Evolutionary conservation across 106 monocot species (phyloP), one percentile per base, ranked within the genome.

Genomic region (Chionographis japonica): DNA sequence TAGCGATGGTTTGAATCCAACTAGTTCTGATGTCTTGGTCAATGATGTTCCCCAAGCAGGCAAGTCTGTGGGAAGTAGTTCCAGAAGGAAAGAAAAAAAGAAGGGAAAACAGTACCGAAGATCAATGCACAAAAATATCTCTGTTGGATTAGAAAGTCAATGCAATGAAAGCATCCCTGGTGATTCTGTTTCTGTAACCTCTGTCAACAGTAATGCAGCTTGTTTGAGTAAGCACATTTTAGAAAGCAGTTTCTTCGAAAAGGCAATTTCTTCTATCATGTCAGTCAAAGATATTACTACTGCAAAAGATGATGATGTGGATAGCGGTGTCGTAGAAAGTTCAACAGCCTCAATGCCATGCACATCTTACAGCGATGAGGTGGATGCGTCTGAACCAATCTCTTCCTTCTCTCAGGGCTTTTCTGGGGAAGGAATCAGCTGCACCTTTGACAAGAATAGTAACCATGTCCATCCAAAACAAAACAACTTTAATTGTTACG

Each of bases 51-150:
- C 58, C 5, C 68, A 69, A 19, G 61, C 36, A 12, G 79, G 67
- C 12, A 79, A 85, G 40, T 49, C 66, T 62, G 49, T 41, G n/a
- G 86, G 76, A 84, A 86, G 17, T 72, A 77, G 64, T 75, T 64
- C 79, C 52, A 92, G 67, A 70, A 85, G 83, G 71, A 92, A 83
- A 70, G 80, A 71, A 4, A 89, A 85, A 66, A 88, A 84, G 84
- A 84, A 84, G 50, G 69, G 91, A 50, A 86, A 84, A 63, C 78
- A 79, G 8, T 66, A 59, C 62, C 84, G 81, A 78, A 60, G 38
- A 69, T 64, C 68, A 9, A 54, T 56, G 35, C 40, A 12, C 62
- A 79, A 69, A 66, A 81, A 73, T 40, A 58, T 37, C 51, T 68
- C 68, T 43, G 40, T 27, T 54, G 63, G 54, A 65, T 36, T 19